Base-by-base conservation (phyloP, 106 monocot species). In the Vanilla planifolia region DNA sequence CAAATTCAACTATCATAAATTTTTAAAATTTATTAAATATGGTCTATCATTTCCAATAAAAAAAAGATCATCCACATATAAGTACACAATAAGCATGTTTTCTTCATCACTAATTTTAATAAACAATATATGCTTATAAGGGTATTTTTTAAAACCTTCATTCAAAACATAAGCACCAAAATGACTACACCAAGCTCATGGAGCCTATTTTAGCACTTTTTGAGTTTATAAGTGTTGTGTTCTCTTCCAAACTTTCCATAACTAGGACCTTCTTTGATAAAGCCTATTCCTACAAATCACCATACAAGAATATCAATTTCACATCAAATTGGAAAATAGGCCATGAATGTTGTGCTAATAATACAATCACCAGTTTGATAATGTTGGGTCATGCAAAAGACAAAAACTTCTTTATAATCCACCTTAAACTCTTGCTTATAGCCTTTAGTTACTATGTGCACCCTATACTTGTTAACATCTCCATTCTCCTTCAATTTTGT, bases 1-100 rank as follows among this genome's bases (percentile, higher is more conserved):
- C 60, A 60, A 60, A 60, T 40, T 60, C 14, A 15, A 43, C 3
- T 2, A 43, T 43, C 43, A 43, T 43, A 5, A 10, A 37, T 5
- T 37, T 37, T 6, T 67, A 41, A 26, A 62, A 62, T 3, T 44
- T 22, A 4, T 67, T 32, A 67, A 53, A 26, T 55, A 67, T 67
- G 52, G 27, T 21, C 42, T 67, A 67, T 67, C 39, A 42, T 67
- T 67, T 67, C 52, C 66, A 66, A 48, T 55, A 30, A 26, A 67
- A 37, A 67, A 55, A 0, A 67, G 22, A 26, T 67, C 67, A 67
- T 67, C 67, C 21, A 67, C 67, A 55, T 67, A 41, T 41, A 67
- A 55, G 37, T 51, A 66, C 8, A 37, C 37, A 8, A 15, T 43
- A 2, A 11, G 43, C 43, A 43, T 43, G 13, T 37, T 37, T 10